Evolutionary conservation across 352 stramenopile genomes (phyloP).

Genomic region (Lagenidium sp.): DNA sequence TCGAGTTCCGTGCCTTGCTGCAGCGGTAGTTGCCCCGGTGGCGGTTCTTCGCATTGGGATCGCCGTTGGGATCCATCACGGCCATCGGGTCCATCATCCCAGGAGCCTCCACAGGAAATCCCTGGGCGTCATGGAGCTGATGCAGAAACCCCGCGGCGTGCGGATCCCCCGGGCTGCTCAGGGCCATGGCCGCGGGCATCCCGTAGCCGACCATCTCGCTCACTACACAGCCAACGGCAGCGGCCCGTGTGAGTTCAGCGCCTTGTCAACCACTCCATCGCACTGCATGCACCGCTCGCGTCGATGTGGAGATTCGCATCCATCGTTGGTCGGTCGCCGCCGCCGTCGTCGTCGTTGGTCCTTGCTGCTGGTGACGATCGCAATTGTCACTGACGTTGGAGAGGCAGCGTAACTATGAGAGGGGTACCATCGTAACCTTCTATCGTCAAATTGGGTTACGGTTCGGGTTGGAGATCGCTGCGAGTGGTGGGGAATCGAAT

Average conservation of each 20-base stretch:
- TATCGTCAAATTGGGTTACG: too few species aligned
- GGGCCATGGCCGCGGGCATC: slow-evolving; percentile 31
- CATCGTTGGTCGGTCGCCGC: slow-evolving; percentile 3
- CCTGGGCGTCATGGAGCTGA: slow-evolving; percentile 39
- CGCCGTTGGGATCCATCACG: slow-evolving; percentile 10
- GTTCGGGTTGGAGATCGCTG: too few species aligned
- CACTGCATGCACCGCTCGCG: slow-evolving; percentile 7
- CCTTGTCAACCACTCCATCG: too few species aligned
- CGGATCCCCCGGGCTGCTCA: slow-evolving; percentile 17
- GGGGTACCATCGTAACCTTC: too few species aligned
- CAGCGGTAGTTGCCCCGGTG: slow-evolving; percentile 85
- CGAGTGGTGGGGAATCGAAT: too few species aligned
- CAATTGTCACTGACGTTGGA: too few species aligned
- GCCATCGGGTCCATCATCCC: slow-evolving; percentile 28
- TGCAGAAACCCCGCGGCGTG: slow-evolving; percentile 29
- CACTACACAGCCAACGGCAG: too few species aligned
- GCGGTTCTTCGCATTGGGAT: slow-evolving; percentile 48
- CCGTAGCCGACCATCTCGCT: slow-evolving; percentile 42
- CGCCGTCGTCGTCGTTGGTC: background rate
- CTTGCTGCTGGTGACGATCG: too few species aligned
- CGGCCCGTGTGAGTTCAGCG: too few species aligned
- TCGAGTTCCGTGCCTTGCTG: slow-evolving; percentile 43
- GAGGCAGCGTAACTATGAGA: too few species aligned
- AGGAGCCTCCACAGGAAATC: slow-evolving; percentile 10
- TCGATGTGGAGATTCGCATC: slow-evolving; percentile 17